Evolutionary conservation across 176 grass and related monocot genomes (phyloP).

Genomic region (Paspalum vaginatum): DNA sequence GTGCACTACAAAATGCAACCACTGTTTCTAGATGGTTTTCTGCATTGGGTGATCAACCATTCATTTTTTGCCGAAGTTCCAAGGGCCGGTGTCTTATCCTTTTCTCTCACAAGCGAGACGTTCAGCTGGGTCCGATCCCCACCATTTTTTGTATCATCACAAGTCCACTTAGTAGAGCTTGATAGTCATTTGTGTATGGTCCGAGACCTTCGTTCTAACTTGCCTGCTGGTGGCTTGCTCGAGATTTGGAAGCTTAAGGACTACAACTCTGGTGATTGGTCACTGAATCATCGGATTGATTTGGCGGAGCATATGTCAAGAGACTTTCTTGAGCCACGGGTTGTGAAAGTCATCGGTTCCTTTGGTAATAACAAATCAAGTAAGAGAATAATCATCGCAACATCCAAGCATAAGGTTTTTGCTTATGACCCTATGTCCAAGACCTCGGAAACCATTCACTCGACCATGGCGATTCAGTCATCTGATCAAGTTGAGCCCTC

Average conservation of each 20-base stretch:
- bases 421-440: background rate
- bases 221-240: background rate
- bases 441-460: background rate
- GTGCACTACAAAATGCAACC: background rate
- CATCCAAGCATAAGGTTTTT: background rate
- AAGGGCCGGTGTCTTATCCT: background rate
- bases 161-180: conserved; percentile 23
- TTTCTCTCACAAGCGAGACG: conserved; percentile 18
- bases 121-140: conserved; percentile 25
- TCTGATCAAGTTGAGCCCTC: background rate
- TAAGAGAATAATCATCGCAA: conserved; percentile 18
- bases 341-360: conserved; percentile 18
- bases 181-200: conserved; percentile 20
- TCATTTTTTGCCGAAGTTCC: background rate
- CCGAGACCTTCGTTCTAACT: background rate
- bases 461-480: background rate
- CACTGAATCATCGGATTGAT: background rate
- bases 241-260: conserved; percentile 35
- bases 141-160: background rate
- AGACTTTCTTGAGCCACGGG: background rate
- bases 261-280: background rate
- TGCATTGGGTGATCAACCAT: background rate
- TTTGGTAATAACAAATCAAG: background rate
- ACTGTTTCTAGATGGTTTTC: background rate
- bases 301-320: background rate